Conservation (phyloP, 1,284 basidiomycete genomes). For the Malassezia obtusa region DNA sequence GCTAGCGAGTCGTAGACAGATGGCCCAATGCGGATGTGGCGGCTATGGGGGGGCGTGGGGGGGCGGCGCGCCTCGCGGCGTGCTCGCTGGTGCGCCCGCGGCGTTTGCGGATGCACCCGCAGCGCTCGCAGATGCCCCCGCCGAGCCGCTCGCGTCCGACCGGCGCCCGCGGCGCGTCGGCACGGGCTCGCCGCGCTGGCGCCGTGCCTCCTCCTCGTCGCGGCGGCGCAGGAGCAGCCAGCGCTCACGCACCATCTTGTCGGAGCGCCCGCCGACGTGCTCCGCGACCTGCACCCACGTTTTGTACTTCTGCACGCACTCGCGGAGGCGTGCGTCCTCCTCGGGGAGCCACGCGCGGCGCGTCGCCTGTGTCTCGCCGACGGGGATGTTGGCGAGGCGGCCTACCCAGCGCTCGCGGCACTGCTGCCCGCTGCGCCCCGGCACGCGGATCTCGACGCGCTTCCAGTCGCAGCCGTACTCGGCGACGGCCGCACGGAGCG, state of each 20-base stretch:
- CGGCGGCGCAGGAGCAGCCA: constrained; percentile 16
- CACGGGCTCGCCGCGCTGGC: background rate
- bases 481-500: constrained; percentile 14
- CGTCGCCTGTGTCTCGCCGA: constrained; percentile 12
- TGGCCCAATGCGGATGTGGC: too few relatives aligned
- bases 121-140: too few relatives aligned
- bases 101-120: too few relatives aligned
- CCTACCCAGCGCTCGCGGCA: constrained; percentile 19
- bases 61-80: too few relatives aligned
- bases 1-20: too few relatives aligned
- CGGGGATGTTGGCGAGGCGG: constrained; percentile 17
- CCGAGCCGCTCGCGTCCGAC: too few relatives aligned
- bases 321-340: constrained; percentile 16
- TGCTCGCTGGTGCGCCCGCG: too few relatives aligned
- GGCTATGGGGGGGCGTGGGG: too few relatives aligned
- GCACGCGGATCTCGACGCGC: constrained; percentile 14
- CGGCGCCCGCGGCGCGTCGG: background rate
- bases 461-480: constrained; percentile 18
- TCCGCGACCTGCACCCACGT: constrained; percentile 16
- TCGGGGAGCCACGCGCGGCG: constrained; percentile 14
- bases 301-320: constrained; percentile 13
- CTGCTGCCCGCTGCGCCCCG: constrained; percentile 16
- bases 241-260: constrained; percentile 19
- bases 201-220: constrained; percentile 7
- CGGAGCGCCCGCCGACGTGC: constrained; percentile 13